Evolutionary conservation across 176 grass and related monocot genomes (phyloP).

Genomic region (Leersia perrieri): DNA sequence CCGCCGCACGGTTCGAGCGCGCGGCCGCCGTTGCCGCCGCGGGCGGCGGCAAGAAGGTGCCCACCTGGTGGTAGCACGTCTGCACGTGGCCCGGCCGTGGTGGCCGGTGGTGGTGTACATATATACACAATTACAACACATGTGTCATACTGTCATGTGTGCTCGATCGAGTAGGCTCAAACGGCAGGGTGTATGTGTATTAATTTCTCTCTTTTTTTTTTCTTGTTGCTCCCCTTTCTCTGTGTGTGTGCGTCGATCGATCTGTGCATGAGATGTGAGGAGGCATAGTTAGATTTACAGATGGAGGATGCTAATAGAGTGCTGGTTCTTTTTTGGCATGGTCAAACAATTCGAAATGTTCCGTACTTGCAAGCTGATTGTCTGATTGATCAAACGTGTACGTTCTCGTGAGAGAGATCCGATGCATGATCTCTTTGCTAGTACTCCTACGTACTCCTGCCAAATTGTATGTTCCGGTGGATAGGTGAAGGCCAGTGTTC

Average conservation of each 20-base stretch:
- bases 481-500: background rate
- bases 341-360: constrained; percentile 26
- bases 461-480: background rate
- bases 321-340: background rate
- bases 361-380: background rate
- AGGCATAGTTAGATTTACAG: background rate
- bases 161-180: background rate
- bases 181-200: background rate
- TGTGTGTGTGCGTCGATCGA: constrained; percentile 7
- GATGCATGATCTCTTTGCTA: background rate
- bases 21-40: constrained; percentile 53
- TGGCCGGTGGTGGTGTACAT: constrained; percentile 38
- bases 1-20: constrained; percentile 62
- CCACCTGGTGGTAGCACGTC: constrained; percentile 46
- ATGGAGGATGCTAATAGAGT: background rate
- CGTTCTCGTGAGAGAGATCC: background rate
- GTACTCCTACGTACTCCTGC: too few species aligned
- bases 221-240: background rate
- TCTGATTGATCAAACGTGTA: background rate
- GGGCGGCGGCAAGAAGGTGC: constrained; percentile 37
- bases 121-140: too few species aligned
- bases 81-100: constrained; percentile 12
- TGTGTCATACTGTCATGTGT: background rate
- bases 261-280: constrained; percentile 1
- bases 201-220: background rate